These are phyloP conservation scores for Aspergillus fructus DNA, from an alignment of 2,329 filamentous ascomycete species.

Conservation along the genomic window DNA sequence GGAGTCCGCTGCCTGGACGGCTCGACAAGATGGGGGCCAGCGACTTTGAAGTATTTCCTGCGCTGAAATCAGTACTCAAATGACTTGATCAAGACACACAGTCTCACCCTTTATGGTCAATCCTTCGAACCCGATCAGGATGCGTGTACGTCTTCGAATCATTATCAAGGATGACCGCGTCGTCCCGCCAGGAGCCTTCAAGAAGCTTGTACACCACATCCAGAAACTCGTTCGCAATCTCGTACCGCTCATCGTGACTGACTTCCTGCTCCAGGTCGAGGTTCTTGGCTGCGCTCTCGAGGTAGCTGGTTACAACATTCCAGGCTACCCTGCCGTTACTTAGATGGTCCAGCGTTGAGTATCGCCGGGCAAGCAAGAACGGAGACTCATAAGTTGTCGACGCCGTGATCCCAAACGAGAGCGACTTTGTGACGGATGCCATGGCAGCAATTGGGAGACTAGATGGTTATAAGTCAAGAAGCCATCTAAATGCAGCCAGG, in stretches of 20 bases:
- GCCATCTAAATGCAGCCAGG: too few relatives aligned
- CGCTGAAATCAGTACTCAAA: not conserved
- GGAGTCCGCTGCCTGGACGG: not conserved
- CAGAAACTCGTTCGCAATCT: conserved; percentile 46
- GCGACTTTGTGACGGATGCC: conserved; percentile 43
- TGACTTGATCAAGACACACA: too few relatives aligned
- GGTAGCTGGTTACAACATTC: conserved; percentile 51
- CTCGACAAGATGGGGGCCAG: not conserved
- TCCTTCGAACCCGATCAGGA: conserved; percentile 23
- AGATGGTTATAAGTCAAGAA: too few relatives aligned
- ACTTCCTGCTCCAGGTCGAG: conserved; percentile 42
- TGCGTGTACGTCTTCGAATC: conserved; percentile 7
- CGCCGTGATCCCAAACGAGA: conserved; percentile 51
- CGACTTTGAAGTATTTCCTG: conserved; percentile 5
- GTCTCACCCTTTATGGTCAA: conserved; percentile 19
- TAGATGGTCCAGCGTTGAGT: conserved; percentile 53
- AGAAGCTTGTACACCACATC: conserved; percentile 46
- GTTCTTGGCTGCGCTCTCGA: conserved; percentile 43
- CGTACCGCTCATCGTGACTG: conserved; percentile 48
- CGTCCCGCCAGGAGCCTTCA: conserved; percentile 50
- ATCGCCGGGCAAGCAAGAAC: conserved; percentile 52
- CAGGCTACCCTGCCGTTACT: conserved; percentile 50
- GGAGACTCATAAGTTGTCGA: conserved; percentile 54
- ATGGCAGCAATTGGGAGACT: conserved; percentile 39
- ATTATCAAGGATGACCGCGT: conserved; percentile 22